These are phyloP conservation scores for Golovinomyces cichoracearum DNA, from an alignment of 2,329 filamentous ascomycete genomes.

Conservation along the genomic window DNA sequence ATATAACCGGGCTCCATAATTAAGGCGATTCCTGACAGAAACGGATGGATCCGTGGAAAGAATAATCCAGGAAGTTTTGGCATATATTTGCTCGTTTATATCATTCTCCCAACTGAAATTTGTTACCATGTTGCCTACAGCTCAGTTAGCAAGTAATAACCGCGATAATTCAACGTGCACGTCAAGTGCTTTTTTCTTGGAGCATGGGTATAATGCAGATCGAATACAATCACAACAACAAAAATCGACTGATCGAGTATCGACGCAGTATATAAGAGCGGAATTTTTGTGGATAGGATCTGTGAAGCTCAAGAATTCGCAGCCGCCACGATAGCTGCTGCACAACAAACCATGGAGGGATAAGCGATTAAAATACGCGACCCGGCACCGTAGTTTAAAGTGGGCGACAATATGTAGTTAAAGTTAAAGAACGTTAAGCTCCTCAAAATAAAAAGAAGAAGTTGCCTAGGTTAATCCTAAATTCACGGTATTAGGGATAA, in stretches of 20 bases:
- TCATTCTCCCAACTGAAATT: not conserved
- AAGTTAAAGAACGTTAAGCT: not conserved
- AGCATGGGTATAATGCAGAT: not conserved
- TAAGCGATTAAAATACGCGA: not conserved
- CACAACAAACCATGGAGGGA: not conserved
- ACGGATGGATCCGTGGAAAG: too few relatives aligned
- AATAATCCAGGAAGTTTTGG: too few relatives aligned
- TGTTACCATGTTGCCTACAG: not conserved
- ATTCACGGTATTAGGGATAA: not conserved
- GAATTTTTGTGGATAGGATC: not conserved
- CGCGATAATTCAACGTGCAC: not conserved
- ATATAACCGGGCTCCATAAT: too few relatives aligned
- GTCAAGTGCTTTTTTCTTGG: not conserved
- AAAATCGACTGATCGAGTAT: not conserved
- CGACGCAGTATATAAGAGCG: not conserved
- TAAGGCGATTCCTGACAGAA: too few relatives aligned
- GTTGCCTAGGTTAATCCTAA: too few relatives aligned
- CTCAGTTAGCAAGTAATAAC: not conserved
- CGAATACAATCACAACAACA: not conserved
- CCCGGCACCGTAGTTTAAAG: not conserved
- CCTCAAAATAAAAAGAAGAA: not conserved
- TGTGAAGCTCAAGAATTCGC: not conserved
- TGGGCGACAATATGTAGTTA: not conserved
- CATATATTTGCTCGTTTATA: too few relatives aligned
- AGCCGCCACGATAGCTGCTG: not conserved